Conservation (phyloP, 768 basidiomycete species). For the Lactarius trivialis region DNA sequence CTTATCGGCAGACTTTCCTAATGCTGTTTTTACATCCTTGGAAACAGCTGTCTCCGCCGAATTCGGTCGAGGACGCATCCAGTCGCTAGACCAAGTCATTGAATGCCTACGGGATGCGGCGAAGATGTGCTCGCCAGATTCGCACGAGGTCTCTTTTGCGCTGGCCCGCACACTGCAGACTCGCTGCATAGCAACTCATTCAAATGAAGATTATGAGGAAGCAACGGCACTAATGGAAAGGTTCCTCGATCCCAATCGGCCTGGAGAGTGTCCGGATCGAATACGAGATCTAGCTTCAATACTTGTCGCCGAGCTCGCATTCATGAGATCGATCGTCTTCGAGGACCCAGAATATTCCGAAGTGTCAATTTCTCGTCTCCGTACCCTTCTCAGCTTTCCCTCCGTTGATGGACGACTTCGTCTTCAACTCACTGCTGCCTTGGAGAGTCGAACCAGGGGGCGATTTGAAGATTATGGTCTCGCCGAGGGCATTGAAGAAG, state of each 20-base stretch:
- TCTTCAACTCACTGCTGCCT: background rate
- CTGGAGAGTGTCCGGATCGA: too few species aligned
- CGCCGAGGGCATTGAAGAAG: background rate
- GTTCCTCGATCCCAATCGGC: background rate
- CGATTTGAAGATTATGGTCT: background rate
- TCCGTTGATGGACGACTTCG: background rate
- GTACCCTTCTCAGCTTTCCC: background rate
- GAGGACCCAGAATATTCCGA: too few species aligned
- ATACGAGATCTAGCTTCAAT: background rate
- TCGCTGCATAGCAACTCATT: background rate
- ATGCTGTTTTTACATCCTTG: background rate
- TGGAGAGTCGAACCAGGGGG: background rate
- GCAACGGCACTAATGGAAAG: background rate
- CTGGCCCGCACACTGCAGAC: fast-evolving
- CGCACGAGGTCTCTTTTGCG: background rate
- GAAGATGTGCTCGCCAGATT: background rate
- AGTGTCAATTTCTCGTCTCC: too few species aligned
- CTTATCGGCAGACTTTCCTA: background rate
- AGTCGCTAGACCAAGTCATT: too few species aligned
- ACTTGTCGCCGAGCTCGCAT: background rate
- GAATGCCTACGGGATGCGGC: too few species aligned
- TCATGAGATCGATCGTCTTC: background rate
- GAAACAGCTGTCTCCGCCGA: background rate
- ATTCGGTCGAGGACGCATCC: too few species aligned
- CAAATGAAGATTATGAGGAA: too few species aligned